phyloP scores from a whole-genome alignment of 2,329 filamentous ascomycete species.

The Periconia digitata region DNA sequence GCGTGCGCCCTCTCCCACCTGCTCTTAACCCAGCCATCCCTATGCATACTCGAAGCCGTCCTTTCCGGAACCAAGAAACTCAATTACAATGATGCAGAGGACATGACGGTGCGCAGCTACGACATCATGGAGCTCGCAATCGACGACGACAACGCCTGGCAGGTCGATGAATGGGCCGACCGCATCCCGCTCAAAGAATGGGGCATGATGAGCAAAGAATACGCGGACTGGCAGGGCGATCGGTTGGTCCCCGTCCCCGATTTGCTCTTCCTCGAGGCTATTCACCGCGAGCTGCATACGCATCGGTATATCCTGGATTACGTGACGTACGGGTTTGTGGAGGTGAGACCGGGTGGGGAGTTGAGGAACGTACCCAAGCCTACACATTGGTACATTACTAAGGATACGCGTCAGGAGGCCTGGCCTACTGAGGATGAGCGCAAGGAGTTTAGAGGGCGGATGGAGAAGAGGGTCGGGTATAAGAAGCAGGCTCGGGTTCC shows the following conservation, averaged over 20 bases:
- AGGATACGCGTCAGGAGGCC: constrained; percentile 28
- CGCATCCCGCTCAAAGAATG: constrained; percentile 31
- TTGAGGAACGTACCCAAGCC: constrained; percentile 53
- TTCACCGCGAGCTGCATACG: constrained; percentile 56
- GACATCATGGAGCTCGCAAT: constrained; percentile 25
- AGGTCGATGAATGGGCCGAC: constrained; percentile 25
- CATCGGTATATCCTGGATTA: constrained; percentile 58
- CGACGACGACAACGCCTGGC: constrained; percentile 16
- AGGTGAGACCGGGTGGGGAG: constrained; percentile 44
- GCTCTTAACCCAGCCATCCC: constrained; percentile 59
- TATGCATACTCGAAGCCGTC: constrained; percentile 62
- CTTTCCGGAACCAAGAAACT: constrained; percentile 54
- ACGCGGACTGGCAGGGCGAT: constrained; percentile 60
- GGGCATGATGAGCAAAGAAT: constrained; percentile 39
- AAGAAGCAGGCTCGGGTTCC: neutral
- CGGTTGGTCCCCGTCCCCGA: constrained; percentile 47
- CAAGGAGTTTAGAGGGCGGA: neutral
- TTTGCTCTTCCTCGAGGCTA: constrained; percentile 53
- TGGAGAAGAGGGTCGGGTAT: neutral
- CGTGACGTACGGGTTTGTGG: constrained; percentile 64
- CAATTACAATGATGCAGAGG: constrained; percentile 28
- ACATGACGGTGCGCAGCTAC: constrained; percentile 20
- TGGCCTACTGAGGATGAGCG: constrained; percentile 10
- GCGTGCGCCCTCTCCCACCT: constrained; percentile 33
- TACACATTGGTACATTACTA: constrained; percentile 54